Base-by-base conservation (phyloP, 1,139 yeast species). In the Blastobotrys malaysiensis region DNA sequence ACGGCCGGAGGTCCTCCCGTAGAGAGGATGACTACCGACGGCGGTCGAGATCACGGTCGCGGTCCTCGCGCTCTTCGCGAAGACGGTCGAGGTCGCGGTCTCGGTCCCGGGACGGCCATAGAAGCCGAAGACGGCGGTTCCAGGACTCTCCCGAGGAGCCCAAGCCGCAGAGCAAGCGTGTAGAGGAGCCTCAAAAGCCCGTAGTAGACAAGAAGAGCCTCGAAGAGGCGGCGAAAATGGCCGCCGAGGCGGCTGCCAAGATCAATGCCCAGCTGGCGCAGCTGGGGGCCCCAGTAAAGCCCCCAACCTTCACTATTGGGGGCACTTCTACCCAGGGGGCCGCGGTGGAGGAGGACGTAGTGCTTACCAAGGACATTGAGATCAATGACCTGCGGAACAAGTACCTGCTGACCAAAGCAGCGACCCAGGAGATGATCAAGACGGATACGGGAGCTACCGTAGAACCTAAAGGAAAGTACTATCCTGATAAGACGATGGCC, bases 321-420 rank as follows among this genome's bases (percentile, higher is more conserved):
- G 18, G 13, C 19, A 16, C n/a, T n/a, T n/a, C n/a, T n/a, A n/a
- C 13, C 13, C 43, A 47, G 21, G 11, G 13, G 13, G 14, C 14
- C 7, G 24, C 27, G 9, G 53, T 49, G 11, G 39, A 36, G 11
- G 45, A 50, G 13, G 46, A 52, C 16, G 43, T 43, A 14, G 20
- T 19, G n/a, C 43, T 55, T 50, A 60, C 61, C 46, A 60, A 65
- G 20, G 68, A 67, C 20, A 63, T 72, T 51, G 74, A 71, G 22
- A 72, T 72, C 51, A 72, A 72, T 52, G 74, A 72, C 50, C 55
- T 71, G 49, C 63, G 73, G 20, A 73, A 71, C 63, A 66, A 72
- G 51, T 73, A 71, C 54, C 59, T 72, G 52, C 62, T 72, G 50
- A 71, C 75, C 24, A 72, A 72, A 55, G 68, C 62, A 11, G 63